A percentile compares a stretch with the other conserved stretches of the same genome.
These are phyloP conservation scores for Uronychia binucleata DNA, from an alignment of 73 alveolate species.

Conservation along the genomic window DNA sequence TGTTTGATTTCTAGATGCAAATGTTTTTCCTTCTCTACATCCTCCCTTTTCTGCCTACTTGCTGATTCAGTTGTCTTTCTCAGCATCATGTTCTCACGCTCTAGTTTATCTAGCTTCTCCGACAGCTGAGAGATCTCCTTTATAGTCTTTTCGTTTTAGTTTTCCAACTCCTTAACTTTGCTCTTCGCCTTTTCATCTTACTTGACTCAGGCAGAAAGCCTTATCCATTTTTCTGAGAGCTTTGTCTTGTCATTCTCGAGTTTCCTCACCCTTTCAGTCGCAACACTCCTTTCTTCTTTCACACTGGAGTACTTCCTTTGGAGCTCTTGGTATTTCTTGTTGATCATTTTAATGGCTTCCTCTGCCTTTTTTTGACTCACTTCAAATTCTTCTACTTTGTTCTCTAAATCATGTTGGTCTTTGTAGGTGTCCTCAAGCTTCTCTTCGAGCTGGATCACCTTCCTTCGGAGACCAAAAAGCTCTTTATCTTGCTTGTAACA, in stretches of 20 bases:
- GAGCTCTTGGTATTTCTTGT: constrained; percentile 42
- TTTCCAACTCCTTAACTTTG: constrained; percentile 20
- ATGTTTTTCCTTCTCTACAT: neutral
- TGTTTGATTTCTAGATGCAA: neutral
- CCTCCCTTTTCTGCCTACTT: neutral
- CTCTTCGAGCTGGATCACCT: neutral
- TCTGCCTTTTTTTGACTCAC: constrained; percentile 21
- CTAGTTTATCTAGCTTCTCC: constrained; percentile 2
- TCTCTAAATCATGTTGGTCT: constrained; percentile 2
- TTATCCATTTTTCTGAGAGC: constrained; percentile 40
- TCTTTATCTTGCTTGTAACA: neutral
- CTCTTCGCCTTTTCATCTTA: constrained; percentile 21
- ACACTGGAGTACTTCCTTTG: constrained; percentile 20
- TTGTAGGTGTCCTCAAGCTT: constrained; percentile 1
- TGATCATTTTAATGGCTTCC: constrained; percentile 6
- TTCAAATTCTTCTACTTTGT: constrained; percentile 27
- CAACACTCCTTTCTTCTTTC: neutral
- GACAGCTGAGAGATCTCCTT: neutral
- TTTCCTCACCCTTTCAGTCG: neutral
- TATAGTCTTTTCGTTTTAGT: neutral
- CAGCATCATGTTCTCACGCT: neutral
- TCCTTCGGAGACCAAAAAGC: neutral
- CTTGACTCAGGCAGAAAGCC: constrained; percentile 20
- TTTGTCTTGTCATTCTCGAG: constrained; percentile 30
- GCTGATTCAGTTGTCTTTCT: constrained; percentile 7